A percentile compares a stretch with the other conserved stretches of the same genome.
Evolutionary conservation across 495 filamentous ascomycete species (phyloP).

Genomic region (Amorphotheca resinae): DNA sequence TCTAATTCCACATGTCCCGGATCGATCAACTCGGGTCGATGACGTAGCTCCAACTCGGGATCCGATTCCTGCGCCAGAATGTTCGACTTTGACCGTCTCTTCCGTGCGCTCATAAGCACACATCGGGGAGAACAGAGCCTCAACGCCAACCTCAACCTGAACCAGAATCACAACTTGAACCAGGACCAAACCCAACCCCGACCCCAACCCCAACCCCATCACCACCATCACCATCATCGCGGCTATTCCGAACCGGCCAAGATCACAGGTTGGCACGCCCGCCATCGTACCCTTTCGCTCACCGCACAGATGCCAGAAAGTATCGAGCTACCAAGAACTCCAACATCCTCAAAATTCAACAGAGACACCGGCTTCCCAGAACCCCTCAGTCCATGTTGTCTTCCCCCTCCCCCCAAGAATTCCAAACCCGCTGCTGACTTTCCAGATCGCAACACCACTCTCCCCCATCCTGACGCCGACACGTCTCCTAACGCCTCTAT

Average conservation of each 20-base stretch:
- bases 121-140: no score
- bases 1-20: no score
- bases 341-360: neutral
- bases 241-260: neutral
- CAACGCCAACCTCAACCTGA: no score
- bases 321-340: neutral
- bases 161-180: no score
- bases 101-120: no score
- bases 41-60: no score
- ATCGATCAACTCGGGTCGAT: no score
- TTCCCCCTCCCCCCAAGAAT: neutral
- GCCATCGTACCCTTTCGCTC: neutral
- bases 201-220: no score
- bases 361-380: conserved; percentile 17
- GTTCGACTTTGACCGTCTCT: no score
- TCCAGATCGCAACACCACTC: conserved; percentile 19
- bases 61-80: no score
- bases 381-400: conserved; percentile 14
- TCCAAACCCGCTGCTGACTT: neutral
- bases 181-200: no score
- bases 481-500: conserved; percentile 18
- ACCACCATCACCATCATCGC: neutral
- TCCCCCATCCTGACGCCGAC: conserved; percentile 19
- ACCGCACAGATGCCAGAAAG: neutral
- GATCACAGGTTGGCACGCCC: neutral